Percentiles rank a stretch among this genome's conserved stretches.
phyloP scores from a whole-genome alignment of 768 basidiomycete species.

The Pisolithus sp. region DNA sequence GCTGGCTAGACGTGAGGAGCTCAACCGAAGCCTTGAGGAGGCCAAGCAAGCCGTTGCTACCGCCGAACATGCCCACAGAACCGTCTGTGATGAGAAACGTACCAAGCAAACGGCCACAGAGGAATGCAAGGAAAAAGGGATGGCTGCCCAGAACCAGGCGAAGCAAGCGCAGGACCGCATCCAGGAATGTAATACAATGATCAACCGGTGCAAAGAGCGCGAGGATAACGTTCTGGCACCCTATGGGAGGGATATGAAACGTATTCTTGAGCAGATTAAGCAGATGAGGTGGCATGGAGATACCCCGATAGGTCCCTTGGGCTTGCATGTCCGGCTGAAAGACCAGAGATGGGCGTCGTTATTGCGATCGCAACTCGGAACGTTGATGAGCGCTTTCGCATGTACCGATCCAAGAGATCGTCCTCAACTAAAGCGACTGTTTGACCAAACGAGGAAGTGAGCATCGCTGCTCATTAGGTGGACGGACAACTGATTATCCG shows the following conservation, averaged over 20 bases:
- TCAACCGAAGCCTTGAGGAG: slow-evolving; percentile 42
- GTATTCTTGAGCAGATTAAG: slow-evolving; percentile 48
- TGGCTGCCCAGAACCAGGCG: slow-evolving; percentile 27
- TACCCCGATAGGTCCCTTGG: slow-evolving; percentile 72
- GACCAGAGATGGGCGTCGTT: slow-evolving; percentile 62
- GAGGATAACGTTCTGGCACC: slow-evolving; percentile 54
- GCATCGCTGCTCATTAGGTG: slow-evolving; percentile 17
- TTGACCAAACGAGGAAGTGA: slow-evolving; percentile 58
- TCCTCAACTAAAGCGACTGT: slow-evolving; percentile 46
- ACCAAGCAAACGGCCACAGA: slow-evolving; percentile 26
- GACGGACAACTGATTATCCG: slow-evolving; percentile 6
- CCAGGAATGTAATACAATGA: slow-evolving; percentile 41
- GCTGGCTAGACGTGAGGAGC: slow-evolving; percentile 57
- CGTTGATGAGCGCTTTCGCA: slow-evolving; percentile 60
- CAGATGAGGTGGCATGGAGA: slow-evolving; percentile 56
- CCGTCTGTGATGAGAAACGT: slow-evolving; percentile 29
- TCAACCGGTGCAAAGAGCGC: slow-evolving; percentile 41
- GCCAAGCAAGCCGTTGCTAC: slow-evolving; percentile 35
- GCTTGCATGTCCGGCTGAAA: slow-evolving; percentile 66
- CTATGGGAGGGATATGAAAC: slow-evolving; percentile 58
- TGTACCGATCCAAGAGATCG: slow-evolving; percentile 68
- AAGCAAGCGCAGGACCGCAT: slow-evolving; percentile 36
- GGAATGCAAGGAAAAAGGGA: slow-evolving; percentile 31
- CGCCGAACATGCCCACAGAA: slow-evolving; percentile 31
- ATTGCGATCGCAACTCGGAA: slow-evolving; percentile 57